Evolutionary conservation across 805 yeast genomes (phyloP).

Genomic region (Saccharomycopsis selenospora): DNA sequence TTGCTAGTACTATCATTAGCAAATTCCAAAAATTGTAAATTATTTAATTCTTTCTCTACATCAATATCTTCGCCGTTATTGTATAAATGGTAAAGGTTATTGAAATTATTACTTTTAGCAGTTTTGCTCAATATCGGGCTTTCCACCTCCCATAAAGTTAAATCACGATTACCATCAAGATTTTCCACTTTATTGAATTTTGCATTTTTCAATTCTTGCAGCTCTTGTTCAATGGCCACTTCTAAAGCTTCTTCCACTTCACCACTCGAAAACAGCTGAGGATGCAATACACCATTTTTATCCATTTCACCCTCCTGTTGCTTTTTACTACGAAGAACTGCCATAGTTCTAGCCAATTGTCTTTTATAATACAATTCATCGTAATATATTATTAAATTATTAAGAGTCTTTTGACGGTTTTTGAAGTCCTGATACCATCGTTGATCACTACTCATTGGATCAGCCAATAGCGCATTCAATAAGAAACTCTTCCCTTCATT

Average conservation of each 20-base stretch:
- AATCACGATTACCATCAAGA: constrained; percentile 9
- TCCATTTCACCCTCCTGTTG: constrained; percentile 1
- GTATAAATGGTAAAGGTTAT: constrained; percentile 11
- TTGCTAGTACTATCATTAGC: not conserved
- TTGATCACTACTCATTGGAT: constrained; percentile 20
- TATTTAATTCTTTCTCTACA: constrained; percentile 9
- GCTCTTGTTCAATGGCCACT: not conserved
- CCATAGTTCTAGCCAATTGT: not conserved
- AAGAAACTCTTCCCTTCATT: not conserved
- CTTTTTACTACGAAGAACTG: not conserved
- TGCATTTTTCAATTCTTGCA: not conserved
- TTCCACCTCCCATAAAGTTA: constrained; percentile 18
- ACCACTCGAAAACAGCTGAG: constrained; percentile 4
- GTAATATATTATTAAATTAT: constrained; percentile 7
- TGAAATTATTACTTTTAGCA: constrained; percentile 10
- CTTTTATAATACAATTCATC: constrained; percentile 1
- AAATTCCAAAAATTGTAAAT: constrained; percentile 19
- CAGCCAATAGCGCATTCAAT: constrained; percentile 14
- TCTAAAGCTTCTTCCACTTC: constrained; percentile 1
- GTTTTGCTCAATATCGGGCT: constrained; percentile 13
- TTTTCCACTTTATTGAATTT: constrained; percentile 5
- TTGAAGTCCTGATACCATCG: constrained; percentile 15
- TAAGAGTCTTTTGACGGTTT: not conserved
- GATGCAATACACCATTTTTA: constrained; percentile 1
- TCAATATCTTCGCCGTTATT: constrained; percentile 1